Evolutionary conservation across 1,284 basidiomycete species (phyloP).

Genomic region (Ganoderma lucidum): DNA sequence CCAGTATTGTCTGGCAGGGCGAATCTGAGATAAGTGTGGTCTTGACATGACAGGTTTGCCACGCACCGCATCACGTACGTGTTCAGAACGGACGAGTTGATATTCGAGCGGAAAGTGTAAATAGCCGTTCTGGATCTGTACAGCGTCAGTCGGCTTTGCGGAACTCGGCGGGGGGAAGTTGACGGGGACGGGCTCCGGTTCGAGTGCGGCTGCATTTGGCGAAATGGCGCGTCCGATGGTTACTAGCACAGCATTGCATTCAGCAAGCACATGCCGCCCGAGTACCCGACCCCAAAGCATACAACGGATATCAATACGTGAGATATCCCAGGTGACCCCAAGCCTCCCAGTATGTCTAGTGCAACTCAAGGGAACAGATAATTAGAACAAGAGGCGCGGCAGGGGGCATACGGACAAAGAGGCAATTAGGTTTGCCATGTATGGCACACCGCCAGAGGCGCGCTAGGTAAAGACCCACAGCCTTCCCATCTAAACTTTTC

Average conservation of each 20-base stretch:
- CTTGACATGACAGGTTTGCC: conserved; percentile 4
- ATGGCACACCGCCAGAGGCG: conserved; percentile 5
- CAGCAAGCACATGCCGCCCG: conserved; percentile 9
- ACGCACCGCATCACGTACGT: conserved; percentile 10
- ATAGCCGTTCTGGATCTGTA: conserved; percentile 10
- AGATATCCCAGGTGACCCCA: neutral
- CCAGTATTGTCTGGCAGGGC: conserved; percentile 6
- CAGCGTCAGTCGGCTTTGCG: conserved; percentile 12
- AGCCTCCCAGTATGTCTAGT: neutral
- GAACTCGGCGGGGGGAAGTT: neutral
- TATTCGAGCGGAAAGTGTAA: conserved; percentile 8
- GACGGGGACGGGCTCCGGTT: neutral
- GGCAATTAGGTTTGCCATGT: conserved; percentile 9
- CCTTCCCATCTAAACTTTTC: conserved; percentile 7
- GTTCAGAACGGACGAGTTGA: conserved; percentile 5
- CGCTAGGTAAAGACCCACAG: conserved; percentile 7
- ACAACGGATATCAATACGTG: neutral
- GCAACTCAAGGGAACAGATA: neutral
- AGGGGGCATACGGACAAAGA: neutral
- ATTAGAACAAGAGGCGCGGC: neutral
- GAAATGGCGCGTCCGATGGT: conserved; percentile 11
- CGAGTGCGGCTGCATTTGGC: conserved; percentile 8
- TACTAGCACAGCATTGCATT: conserved; percentile 16
- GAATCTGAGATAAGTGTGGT: conserved; percentile 23
- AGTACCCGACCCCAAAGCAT: neutral